phyloP scores from a whole-genome alignment of 345 rosid species.

The Populus alba region DNA sequence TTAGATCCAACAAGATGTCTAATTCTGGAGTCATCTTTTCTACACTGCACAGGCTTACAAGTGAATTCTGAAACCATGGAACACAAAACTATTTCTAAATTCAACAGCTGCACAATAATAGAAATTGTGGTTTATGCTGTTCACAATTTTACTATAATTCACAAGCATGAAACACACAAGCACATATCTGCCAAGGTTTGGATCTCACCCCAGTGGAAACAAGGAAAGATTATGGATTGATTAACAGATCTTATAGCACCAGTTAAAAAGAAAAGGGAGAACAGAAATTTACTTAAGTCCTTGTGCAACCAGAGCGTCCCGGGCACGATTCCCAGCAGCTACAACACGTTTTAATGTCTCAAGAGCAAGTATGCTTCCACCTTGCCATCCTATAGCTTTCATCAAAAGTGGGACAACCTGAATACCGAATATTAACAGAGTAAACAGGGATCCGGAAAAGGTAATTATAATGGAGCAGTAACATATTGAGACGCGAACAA shows the following conservation, averaged over 20 bases:
- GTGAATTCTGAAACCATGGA: background rate
- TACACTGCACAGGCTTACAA: background rate
- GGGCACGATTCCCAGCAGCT: slow-evolving; percentile 95
- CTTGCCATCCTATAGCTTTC: slow-evolving; percentile 99
- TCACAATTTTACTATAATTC: background rate
- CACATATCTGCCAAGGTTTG: background rate
- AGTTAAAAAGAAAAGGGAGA: background rate
- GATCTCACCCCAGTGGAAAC: background rate
- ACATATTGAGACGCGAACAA: background rate
- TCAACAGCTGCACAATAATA: background rate
- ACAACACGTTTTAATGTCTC: slow-evolving; percentile 95
- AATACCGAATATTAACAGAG: slow-evolving; percentile 3
- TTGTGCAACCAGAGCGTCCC: slow-evolving; percentile 98
- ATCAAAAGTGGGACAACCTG: slow-evolving; percentile 98
- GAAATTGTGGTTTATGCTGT: background rate
- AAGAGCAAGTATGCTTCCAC: slow-evolving; percentile 97
- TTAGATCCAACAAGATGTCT: background rate
- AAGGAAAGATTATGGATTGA: background rate
- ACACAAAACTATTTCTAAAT: too few species aligned
- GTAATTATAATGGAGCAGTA: background rate
- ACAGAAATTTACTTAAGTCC: slow-evolving; percentile 67
- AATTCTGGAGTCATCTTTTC: background rate
- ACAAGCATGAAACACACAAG: background rate
- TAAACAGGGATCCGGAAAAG: background rate
- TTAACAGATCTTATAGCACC: background rate